These are phyloP conservation scores for Neurospora terricola DNA, from an alignment of 495 filamentous ascomycete species.

Conservation along the genomic window DNA sequence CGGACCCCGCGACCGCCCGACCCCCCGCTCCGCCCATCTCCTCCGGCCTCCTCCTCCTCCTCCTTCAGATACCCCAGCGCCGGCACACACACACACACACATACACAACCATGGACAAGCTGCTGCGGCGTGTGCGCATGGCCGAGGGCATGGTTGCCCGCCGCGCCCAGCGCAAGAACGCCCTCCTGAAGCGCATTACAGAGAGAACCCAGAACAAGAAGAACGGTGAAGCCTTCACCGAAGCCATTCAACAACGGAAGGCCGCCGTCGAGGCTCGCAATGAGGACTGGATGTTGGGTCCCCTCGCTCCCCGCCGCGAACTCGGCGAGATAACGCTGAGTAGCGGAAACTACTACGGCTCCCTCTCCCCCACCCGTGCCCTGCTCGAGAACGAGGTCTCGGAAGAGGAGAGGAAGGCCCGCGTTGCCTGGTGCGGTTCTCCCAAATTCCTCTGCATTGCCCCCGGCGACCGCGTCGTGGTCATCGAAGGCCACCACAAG, in stretches of 20 bases:
- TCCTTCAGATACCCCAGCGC: neutral
- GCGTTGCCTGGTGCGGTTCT: slow-evolving; percentile 39
- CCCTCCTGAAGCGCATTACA: slow-evolving; percentile 21
- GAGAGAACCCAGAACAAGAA: slow-evolving; percentile 25
- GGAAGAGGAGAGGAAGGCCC: slow-evolving; percentile 15
- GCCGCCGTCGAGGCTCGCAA: slow-evolving; percentile 24
- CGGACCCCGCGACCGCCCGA: neutral
- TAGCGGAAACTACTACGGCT: slow-evolving; percentile 14
- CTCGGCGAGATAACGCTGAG: slow-evolving; percentile 36
- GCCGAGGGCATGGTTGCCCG: slow-evolving; percentile 54
- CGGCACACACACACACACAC: slow-evolving; percentile 3
- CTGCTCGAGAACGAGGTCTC: slow-evolving; percentile 12
- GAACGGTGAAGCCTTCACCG: neutral
- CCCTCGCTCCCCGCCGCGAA: slow-evolving; percentile 65
- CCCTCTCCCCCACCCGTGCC: slow-evolving; percentile 16
- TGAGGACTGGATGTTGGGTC: slow-evolving; percentile 69
- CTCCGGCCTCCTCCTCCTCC: neutral
- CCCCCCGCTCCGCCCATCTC: neutral
- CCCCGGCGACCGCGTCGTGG: slow-evolving; percentile 64
- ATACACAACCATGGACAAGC: slow-evolving; percentile 56
- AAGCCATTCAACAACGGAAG: slow-evolving; percentile 12
- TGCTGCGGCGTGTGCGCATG: slow-evolving; percentile 56
- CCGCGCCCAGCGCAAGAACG: slow-evolving; percentile 27
- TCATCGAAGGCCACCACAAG: slow-evolving; percentile 65
- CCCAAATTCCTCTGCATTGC: slow-evolving; percentile 53